Percentiles rank a stretch among this genome's conserved stretches.
Conservation (phyloP, 345 rosid species). For the Aquilaria yunnanensis region DNA sequence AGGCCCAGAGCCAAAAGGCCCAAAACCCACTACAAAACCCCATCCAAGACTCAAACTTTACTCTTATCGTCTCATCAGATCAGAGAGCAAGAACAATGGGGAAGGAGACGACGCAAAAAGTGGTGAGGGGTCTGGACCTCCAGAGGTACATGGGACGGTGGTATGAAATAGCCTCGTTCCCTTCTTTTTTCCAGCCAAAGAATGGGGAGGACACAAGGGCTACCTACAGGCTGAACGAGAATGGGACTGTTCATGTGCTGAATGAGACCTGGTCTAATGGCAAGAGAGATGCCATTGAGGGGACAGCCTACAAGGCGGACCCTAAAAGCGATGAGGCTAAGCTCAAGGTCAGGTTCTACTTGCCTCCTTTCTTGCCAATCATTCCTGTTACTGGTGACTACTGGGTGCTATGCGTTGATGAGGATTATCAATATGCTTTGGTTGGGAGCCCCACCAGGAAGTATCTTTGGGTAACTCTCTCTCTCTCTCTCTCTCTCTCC, state of each 20-base stretch:
- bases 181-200: constrained; percentile 70
- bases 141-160: constrained; percentile 82
- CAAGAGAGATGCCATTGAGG: constrained; percentile 61
- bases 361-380: constrained; percentile 84
- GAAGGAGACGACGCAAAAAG: constrained; percentile 49
- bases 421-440: constrained; percentile 56
- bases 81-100: constrained; percentile 23
- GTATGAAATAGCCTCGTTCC: constrained; percentile 93
- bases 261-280: constrained; percentile 84
- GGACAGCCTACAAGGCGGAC: constrained; percentile 69
- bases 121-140: constrained; percentile 62
- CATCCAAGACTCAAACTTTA: too few relatives aligned
- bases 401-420: constrained; percentile 75
- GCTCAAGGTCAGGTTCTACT: constrained; percentile 81
- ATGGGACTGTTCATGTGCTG: constrained; percentile 68
- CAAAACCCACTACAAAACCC: too few relatives aligned
- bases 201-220: constrained; percentile 75
- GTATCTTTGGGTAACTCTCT: constrained; percentile 63
- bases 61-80: too few relatives aligned
- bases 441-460: constrained; percentile 71
- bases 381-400: constrained; percentile 75
- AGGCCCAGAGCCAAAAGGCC: too few relatives aligned
- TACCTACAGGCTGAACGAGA: constrained; percentile 61
- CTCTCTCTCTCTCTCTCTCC: neutral
- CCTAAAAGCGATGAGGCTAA: constrained; percentile 81